Base-by-base conservation (phyloP, 2,329 filamentous ascomycete species). In the Stagonosporopsis cucurbitacearum region DNA sequence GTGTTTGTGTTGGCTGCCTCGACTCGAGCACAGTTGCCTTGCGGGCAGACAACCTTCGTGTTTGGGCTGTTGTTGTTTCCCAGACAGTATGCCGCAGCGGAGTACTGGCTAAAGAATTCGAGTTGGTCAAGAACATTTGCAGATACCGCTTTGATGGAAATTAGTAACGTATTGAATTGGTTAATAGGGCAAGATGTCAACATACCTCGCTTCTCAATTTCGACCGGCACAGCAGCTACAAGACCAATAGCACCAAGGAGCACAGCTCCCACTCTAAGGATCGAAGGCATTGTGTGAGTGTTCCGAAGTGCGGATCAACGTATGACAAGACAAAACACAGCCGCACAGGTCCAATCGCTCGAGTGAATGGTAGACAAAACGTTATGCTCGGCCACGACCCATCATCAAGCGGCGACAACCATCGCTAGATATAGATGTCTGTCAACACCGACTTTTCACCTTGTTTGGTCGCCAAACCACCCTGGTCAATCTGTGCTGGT, bases 1-100 rank as follows among this genome's bases (percentile, higher is more conserved):
- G 80, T 78, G 13, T 63, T 77, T 0, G 81, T 81, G 30, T 77
- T 71, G 2, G 80, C 79, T 0, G 74, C 65, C 66, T 84, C 72
- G 3, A 85, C 80, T 0, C 69, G 62, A 1, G 80, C 77, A 60
- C 82, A 85, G 58, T 80, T 82, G 1, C 75, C 78, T 8, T 73
- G 66, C 0, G 70, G 59, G 59, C 82, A 85, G 8, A 72, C 73
- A 39, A 84, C 45, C 47, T 77, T 77, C 9, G 76, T 76, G 37
- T 74, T 75, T 2, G 78, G 63, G 25, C 75, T 76, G 51, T 81
- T 70, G 67, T 81, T 77, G 67, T 84, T 84, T 35, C 60, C 67
- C 2, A 75, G 63, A 65, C 82, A 84, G 67, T 84, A 84, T 19
- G 81, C 75, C 3, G 82, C 82, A 2, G 81, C 82, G 2, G 81